A percentile compares a stretch with the other conserved stretches of the same genome.
phyloP scores from a whole-genome alignment of 2,329 filamentous ascomycete species.

The Podosphaera xanthii region DNA sequence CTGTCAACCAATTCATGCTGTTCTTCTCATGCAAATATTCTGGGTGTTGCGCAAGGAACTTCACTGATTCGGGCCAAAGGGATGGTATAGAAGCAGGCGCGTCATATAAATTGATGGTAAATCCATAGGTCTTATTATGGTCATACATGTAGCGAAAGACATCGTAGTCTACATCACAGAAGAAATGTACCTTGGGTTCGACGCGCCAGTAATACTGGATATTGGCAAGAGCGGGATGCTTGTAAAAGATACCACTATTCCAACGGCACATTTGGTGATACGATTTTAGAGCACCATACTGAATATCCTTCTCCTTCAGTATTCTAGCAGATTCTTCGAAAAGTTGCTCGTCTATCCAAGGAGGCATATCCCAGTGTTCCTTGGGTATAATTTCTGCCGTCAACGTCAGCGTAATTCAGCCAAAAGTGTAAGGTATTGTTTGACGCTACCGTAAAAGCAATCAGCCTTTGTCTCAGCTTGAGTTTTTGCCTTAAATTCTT shows the following conservation, averaged over 20 bases:
- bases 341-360: constrained; percentile 77
- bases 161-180: constrained; percentile 96
- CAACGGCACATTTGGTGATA: constrained; percentile 99
- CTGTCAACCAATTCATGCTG: constrained; percentile 70
- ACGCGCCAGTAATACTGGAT: constrained; percentile 95
- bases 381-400: constrained; percentile 63
- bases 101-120: constrained; percentile 95
- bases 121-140: constrained; percentile 96
- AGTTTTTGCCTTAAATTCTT: constrained; percentile 77
- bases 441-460: constrained; percentile 48
- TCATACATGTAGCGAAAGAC: constrained; percentile 97
- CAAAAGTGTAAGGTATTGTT: background rate
- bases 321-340: constrained; percentile 68
- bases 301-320: constrained; percentile 63
- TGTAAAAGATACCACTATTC: constrained; percentile 97
- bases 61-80: constrained; percentile 86
- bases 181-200: constrained; percentile 96
- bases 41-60: constrained; percentile 70
- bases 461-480: constrained; percentile 68
- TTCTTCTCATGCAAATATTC: constrained; percentile 65
- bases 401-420: constrained; percentile 6
- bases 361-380: constrained; percentile 80
- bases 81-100: constrained; percentile 64
- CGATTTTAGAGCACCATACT: constrained; percentile 71
- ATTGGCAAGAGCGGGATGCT: constrained; percentile 66